A percentile compares a stretch with the other conserved stretches of the same genome.
Conservation (phyloP, 768 basidiomycete genomes). For the Hericium rajendrae region DNA sequence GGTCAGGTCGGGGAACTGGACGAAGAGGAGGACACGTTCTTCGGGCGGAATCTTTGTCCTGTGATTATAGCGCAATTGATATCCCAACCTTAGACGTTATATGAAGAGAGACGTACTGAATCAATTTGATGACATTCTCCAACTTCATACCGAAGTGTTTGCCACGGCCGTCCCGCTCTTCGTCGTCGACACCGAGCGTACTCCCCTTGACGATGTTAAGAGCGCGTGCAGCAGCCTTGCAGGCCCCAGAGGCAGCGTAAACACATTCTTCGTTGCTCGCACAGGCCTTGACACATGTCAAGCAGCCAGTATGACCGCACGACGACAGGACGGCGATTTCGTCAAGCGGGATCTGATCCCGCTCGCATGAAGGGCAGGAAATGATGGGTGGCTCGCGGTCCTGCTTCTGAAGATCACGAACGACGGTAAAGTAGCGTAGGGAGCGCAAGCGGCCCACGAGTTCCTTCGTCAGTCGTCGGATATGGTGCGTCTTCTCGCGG, state of each 20-base stretch:
- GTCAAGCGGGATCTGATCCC: conserved; percentile 43
- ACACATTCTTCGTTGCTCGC: conserved; percentile 80
- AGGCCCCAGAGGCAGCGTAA: conserved; percentile 55
- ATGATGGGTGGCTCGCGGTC: conserved; percentile 47
- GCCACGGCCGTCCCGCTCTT: conserved; percentile 57
- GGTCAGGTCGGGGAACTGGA: conserved; percentile 93
- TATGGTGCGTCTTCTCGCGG: conserved; percentile 80
- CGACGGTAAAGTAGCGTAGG: conserved; percentile 84
- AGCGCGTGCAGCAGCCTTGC: conserved; percentile 69
- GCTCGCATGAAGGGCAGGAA: conserved; percentile 53
- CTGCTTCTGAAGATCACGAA: conserved; percentile 81
- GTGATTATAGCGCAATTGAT: neutral
- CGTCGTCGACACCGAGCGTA: conserved; percentile 73
- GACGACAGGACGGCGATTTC: conserved; percentile 83
- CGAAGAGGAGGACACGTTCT: conserved; percentile 84
- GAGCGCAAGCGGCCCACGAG: conserved; percentile 85
- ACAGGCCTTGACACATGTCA: conserved; percentile 57
- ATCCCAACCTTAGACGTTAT: neutral
- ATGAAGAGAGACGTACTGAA: conserved; percentile 45
- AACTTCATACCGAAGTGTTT: conserved; percentile 79
- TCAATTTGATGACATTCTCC: conserved; percentile 64
- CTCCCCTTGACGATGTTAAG: conserved; percentile 78
- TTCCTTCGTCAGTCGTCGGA: conserved; percentile 79
- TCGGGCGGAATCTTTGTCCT: conserved; percentile 34
- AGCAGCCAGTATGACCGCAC: conserved; percentile 85